Evolutionary conservation across 2,329 filamentous ascomycete species (phyloP), one percentile per base, ranked within the genome.

Genomic region (Cercospora beticola): DNA sequence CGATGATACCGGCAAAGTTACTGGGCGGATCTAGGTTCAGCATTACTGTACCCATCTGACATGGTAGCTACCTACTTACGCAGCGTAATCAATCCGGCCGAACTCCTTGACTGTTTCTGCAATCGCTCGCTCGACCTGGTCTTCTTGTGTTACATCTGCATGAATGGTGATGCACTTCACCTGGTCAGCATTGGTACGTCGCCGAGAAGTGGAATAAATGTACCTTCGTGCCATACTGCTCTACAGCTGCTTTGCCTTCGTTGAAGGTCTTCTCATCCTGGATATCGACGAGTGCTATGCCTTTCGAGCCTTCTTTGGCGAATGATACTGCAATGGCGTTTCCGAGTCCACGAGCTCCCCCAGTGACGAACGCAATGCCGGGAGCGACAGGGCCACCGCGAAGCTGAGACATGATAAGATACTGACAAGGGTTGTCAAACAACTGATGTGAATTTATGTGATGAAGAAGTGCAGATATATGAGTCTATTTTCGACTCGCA

Each of bases 51-150:
- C 56, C 30, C 0, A 9, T 36, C 28, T 59, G 56, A 31, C 28
- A 23, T 59, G 56, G 56, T 18, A 31, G 31, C 56, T 31, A 12
- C 26, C 46, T 6, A 61, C 70, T 62, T 62, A 72, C 70, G 73
- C 78, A 0, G 81, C 81, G 5, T 81, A 79, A 46, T 83, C 79
- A 0, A 84, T 74, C 8, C 72, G 73, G 0, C 81, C 82, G 28
- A 81, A 80, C 16, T 65, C 73, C 8, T 74, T 57, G 0, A 82
- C 71, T 0, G 80, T 82, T 63, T 78, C 56, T 7, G 70, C 64
- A 7, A 81, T 72, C 12, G 79, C 74, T 8, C 71, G 68, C 57
- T 78, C 74, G 6, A 81, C 74, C 18, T 79, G 73, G 2, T 76
- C 74, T 71, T 78, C 76, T 64, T 76, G 73, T 6, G 76, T 78